These are phyloP conservation scores for Blastobotrys attinorum DNA, from an alignment of 805 yeast genomes.

Conservation along the genomic window DNA sequence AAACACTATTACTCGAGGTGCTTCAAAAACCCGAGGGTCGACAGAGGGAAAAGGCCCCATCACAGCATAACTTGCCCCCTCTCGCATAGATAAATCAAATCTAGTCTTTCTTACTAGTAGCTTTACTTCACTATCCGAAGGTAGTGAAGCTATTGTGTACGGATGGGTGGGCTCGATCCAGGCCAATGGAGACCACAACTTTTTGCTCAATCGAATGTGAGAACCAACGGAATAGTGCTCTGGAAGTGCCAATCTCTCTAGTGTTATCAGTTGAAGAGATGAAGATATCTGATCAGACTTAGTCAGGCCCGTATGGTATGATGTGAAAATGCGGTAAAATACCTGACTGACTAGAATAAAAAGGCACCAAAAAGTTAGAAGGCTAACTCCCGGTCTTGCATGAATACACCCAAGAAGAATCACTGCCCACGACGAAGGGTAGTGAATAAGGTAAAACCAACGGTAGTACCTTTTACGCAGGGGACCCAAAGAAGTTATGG, in stretches of 20 bases:
- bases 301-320: conserved; percentile 12
- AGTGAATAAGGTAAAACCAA: conserved; percentile 64
- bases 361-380: conserved; percentile 47
- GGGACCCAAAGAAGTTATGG: conserved; percentile 57
- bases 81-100: conserved; percentile 12
- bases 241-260: conserved; percentile 39
- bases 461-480: conserved; percentile 55
- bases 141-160: conserved; percentile 43
- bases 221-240: conserved; percentile 39
- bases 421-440: conserved; percentile 67
- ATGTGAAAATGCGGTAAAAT: conserved; percentile 36
- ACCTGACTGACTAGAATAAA: conserved; percentile 52
- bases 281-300: conserved; percentile 36
- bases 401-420: conserved; percentile 64
- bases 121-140: conserved; percentile 36
- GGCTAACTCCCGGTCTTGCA: conserved; percentile 68
- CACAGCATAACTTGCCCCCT: conserved; percentile 22
- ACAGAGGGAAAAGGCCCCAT: conserved; percentile 32
- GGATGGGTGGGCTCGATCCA: conserved; percentile 38
- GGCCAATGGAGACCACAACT: conserved; percentile 28
- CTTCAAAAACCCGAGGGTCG: conserved; percentile 35
- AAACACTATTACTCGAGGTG: conserved; percentile 39
- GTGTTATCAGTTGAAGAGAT: conserved; percentile 39
- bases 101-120: conserved; percentile 34
- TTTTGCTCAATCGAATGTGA: conserved; percentile 31